Percentiles rank a stretch among this genome's conserved stretches.
These are phyloP conservation scores for Pilasporangium apinafurcum DNA, from an alignment of 352 stramenopile species.

Conservation along the genomic window DNA sequence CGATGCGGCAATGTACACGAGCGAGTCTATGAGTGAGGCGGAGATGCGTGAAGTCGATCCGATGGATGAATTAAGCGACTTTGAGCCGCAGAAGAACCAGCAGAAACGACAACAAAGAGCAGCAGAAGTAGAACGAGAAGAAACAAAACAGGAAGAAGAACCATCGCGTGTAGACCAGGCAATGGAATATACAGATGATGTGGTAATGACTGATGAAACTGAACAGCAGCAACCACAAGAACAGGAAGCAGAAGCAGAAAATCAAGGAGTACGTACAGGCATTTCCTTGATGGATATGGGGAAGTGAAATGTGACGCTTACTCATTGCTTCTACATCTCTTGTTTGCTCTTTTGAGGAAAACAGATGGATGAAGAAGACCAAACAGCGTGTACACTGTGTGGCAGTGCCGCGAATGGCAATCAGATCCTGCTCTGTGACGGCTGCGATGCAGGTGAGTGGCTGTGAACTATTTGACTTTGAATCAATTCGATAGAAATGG, in stretches of 20 bases:
- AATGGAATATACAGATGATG: background rate
- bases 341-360: slow-evolving; percentile 1
- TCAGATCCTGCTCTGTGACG: slow-evolving; percentile 47
- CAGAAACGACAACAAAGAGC: slow-evolving; percentile 1
- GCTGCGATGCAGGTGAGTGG: slow-evolving; percentile 28
- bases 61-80: slow-evolving; percentile 57
- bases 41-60: slow-evolving; percentile 47
- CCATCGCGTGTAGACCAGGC: too few species aligned
- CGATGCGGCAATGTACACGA: too few species aligned
- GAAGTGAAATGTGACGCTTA: background rate
- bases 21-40: slow-evolving; percentile 42
- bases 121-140: background rate
- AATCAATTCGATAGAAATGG: too few species aligned
- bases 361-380: background rate
- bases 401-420: slow-evolving; percentile 24
- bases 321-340: background rate
- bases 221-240: slow-evolving; percentile 2
- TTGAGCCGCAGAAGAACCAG: slow-evolving; percentile 22
- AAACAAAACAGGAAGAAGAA: too few species aligned
- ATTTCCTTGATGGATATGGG: background rate
- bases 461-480: background rate
- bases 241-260: slow-evolving; percentile 11
- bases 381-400: slow-evolving; percentile 38
- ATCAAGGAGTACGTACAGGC: background rate
- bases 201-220: background rate